phyloP scores from a whole-genome alignment of 208 protist species.

The Tritrichomonas musculus region DNA sequence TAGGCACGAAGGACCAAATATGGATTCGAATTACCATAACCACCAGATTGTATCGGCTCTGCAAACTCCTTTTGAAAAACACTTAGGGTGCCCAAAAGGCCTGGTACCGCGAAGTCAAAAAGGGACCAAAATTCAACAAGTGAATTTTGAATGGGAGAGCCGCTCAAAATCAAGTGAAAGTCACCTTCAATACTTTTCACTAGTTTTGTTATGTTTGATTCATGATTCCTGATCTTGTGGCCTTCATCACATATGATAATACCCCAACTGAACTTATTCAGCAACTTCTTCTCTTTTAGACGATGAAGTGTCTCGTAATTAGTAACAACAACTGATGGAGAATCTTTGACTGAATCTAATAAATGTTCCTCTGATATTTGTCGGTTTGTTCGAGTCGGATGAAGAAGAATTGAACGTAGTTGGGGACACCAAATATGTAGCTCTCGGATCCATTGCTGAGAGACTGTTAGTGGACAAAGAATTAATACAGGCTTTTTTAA shows the following conservation, averaged over 20 bases:
- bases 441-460: conserved; percentile 71
- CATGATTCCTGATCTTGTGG: conserved; percentile 82
- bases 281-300: background rate
- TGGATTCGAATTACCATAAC: conserved; percentile 68
- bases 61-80: conserved; percentile 67
- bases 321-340: background rate
- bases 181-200: conserved; percentile 79
- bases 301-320: background rate
- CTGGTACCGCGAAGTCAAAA: conserved; percentile 95
- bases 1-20: conserved; percentile 68
- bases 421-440: conserved; percentile 69
- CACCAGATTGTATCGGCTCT: conserved; percentile 68
- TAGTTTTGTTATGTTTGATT: conserved; percentile 76
- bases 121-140: conserved; percentile 95
- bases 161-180: conserved; percentile 82
- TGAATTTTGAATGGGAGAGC: conserved; percentile 90
- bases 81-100: conserved; percentile 73
- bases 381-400: conserved; percentile 54
- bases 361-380: background rate
- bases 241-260: conserved; percentile 64
- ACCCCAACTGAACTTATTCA: background rate
- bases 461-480: conserved; percentile 49
- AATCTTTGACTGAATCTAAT: background rate
- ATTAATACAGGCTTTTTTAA: conserved; percentile 70
- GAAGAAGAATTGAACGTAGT: conserved; percentile 67